These are phyloP conservation scores for Lipomyces oligophaga DNA, from an alignment of 805 yeast genomes.

Conservation along the genomic window DNA sequence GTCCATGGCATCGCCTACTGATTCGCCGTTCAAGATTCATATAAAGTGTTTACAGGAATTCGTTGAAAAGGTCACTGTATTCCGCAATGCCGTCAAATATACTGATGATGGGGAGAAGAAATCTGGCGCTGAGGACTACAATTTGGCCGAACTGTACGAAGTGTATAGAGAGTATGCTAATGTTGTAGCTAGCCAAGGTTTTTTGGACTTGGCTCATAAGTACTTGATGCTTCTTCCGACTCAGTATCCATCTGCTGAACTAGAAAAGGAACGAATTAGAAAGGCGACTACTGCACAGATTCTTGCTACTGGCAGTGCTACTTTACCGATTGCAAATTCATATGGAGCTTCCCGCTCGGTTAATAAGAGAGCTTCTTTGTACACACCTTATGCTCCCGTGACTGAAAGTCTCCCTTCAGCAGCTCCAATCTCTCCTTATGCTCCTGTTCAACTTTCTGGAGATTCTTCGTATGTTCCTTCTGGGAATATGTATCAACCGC, in stretches of 20 bases:
- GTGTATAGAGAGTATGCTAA: slow-evolving; percentile 79
- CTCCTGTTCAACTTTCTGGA: too few relatives aligned
- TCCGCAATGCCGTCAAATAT: slow-evolving; percentile 47
- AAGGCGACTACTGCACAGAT: slow-evolving; percentile 51
- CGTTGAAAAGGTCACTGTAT: slow-evolving; percentile 78
- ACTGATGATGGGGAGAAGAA: slow-evolving; percentile 22
- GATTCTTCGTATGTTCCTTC: slow-evolving; percentile 11
- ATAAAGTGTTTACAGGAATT: slow-evolving; percentile 75
- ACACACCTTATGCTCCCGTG: neutral
- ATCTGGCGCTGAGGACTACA: slow-evolving; percentile 35
- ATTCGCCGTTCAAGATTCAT: slow-evolving; percentile 76
- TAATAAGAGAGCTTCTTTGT: neutral
- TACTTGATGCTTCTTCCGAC: slow-evolving; percentile 70
- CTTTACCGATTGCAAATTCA: slow-evolving; percentile 3
- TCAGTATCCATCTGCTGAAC: slow-evolving; percentile 59
- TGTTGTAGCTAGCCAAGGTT: slow-evolving; percentile 74
- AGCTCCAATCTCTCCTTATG: slow-evolving; percentile 2
- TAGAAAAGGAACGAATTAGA: slow-evolving; percentile 74
- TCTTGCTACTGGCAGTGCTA: slow-evolving; percentile 22
- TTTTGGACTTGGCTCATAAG: slow-evolving; percentile 72
- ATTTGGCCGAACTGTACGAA: slow-evolving; percentile 50
- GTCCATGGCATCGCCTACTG: slow-evolving; percentile 30
- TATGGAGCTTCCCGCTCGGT: neutral
- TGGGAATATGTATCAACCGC: slow-evolving; percentile 10
- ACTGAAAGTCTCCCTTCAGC: slow-evolving; percentile 5